Evolutionary conservation across 108 stramenopile species (phyloP).

Genomic region (Hondaea fermentalgiana): DNA sequence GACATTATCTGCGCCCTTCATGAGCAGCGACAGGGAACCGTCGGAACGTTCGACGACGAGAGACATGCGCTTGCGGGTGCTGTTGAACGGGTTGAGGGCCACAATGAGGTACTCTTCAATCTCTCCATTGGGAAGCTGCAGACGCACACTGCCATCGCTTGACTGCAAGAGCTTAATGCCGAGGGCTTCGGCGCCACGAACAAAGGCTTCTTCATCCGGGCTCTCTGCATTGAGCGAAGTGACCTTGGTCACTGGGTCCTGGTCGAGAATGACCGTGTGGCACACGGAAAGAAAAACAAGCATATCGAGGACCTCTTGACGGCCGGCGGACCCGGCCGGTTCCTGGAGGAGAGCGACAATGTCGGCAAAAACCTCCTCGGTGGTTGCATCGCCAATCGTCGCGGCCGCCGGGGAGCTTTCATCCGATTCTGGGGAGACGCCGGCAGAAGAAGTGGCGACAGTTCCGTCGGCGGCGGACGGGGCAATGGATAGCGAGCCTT

Average conservation of each 20-base stretch:
- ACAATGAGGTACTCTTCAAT: background rate
- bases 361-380: background rate
- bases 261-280: slow-evolving; percentile 47
- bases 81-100: slow-evolving; percentile 21
- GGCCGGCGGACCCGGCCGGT: background rate
- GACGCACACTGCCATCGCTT: background rate
- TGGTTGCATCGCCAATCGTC: background rate
- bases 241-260: slow-evolving; percentile 13
- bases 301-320: background rate
- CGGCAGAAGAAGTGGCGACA: too few species aligned
- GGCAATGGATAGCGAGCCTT: background rate
- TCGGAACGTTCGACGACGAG: slow-evolving; percentile 29
- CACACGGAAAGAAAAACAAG: slow-evolving; percentile 32
- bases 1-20: slow-evolving; percentile 52
- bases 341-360: background rate
- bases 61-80: slow-evolving; percentile 56
- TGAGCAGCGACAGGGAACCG: slow-evolving; percentile 22
- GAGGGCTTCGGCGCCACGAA: slow-evolving; percentile 28
- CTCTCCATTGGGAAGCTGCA: background rate
- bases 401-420: too few species aligned
- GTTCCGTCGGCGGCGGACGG: too few species aligned
- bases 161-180: background rate
- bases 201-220: slow-evolving; percentile 51
- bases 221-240: slow-evolving; percentile 45
- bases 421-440: too few species aligned